Conservation (phyloP, 768 basidiomycete species). For the Russula sp. region DNA sequence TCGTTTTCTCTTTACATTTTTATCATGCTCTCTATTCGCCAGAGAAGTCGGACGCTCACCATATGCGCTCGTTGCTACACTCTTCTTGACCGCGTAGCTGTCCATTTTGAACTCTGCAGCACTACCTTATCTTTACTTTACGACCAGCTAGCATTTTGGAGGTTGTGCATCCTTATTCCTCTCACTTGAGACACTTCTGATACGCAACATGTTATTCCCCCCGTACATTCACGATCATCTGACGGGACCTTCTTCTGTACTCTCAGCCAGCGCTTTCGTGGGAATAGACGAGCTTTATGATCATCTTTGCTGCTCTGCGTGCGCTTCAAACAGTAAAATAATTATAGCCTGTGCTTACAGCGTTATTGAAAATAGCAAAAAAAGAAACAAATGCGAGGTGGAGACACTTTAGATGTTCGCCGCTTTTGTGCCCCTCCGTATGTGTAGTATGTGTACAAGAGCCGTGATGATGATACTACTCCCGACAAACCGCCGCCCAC, state of each 20-base stretch:
- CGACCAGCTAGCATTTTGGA: slow-evolving; percentile 1
- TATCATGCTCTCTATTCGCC: neutral
- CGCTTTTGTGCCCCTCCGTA: neutral
- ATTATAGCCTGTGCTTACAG: neutral
- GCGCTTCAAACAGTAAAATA: neutral
- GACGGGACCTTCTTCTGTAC: slow-evolving; percentile 5
- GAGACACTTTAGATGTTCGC: neutral
- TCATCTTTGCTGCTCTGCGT: neutral
- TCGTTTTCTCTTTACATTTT: neutral
- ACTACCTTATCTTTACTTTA: slow-evolving; percentile 6
- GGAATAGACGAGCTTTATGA: slow-evolving; percentile 1
- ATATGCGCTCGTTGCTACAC: neutral
- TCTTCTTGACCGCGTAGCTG: neutral
- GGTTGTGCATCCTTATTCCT: slow-evolving; percentile 15
- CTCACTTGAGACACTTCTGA: neutral
- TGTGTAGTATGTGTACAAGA: slow-evolving; percentile 1
- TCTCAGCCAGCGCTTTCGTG: neutral
- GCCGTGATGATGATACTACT: slow-evolving; percentile 11
- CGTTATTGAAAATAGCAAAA: neutral
- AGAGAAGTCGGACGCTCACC: neutral
- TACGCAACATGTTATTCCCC: slow-evolving; percentile 1
- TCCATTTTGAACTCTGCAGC: neutral
- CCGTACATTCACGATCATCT: slow-evolving; percentile 1
- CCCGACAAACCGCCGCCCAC: neutral
- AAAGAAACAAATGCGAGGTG: slow-evolving; percentile 3